These are phyloP conservation scores for Pestalotiopsis sp. DNA, from an alignment of 2,329 filamentous ascomycete genomes.

Conservation along the genomic window DNA sequence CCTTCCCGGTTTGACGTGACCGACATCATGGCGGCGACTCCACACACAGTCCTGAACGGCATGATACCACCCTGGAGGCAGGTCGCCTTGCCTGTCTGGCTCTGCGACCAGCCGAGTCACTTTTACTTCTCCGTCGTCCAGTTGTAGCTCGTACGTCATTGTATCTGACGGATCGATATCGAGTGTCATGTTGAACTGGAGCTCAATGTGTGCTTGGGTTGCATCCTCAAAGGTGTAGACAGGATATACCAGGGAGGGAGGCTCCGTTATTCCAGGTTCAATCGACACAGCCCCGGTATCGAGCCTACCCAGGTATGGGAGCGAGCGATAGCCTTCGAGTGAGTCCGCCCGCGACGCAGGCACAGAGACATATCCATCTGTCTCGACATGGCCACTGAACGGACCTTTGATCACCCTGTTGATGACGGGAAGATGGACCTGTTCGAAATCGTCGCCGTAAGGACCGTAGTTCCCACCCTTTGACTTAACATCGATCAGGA, in stretches of 20 bases:
- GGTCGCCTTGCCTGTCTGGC: constrained; percentile 42
- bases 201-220: constrained; percentile 11
- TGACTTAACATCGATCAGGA: constrained; percentile 35
- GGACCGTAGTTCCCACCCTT: constrained; percentile 33
- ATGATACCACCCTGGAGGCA: constrained; percentile 49
- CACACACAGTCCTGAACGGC: constrained; percentile 54
- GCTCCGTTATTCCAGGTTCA: constrained; percentile 15
- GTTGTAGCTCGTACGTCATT: constrained; percentile 52
- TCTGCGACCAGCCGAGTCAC: constrained; percentile 38
- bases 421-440: constrained; percentile 29
- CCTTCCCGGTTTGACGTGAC: constrained; percentile 23
- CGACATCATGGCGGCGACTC: constrained; percentile 41
- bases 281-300: constrained; percentile 27
- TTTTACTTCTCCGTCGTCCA: constrained; percentile 43
- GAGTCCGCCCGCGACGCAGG: constrained; percentile 22
- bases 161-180: constrained; percentile 52
- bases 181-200: constrained; percentile 41
- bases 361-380: constrained; percentile 36
- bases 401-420: constrained; percentile 18
- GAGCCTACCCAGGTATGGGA: constrained; percentile 34
- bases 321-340: constrained; percentile 26
- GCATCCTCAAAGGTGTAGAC: constrained; percentile 33
- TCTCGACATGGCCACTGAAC: constrained; percentile 35
- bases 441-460: constrained; percentile 36
- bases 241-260: constrained; percentile 23